Evolutionary conservation across 257 asterid species (phyloP).

Genomic region (Solanum dulcamara): DNA sequence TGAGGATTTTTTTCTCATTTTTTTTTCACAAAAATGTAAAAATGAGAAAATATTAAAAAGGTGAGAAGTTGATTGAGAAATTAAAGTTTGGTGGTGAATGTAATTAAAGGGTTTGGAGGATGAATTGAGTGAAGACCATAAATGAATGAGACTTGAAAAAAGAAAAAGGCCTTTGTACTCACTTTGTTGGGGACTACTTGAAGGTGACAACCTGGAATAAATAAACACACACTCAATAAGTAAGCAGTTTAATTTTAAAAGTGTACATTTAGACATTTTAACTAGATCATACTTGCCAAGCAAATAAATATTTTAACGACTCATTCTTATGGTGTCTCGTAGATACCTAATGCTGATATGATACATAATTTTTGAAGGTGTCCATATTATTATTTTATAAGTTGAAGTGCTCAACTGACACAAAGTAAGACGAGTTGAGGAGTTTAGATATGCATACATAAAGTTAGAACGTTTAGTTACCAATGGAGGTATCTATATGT

Average conservation of each 20-base stretch:
- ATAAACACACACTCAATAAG: background rate
- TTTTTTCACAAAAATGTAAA: background rate
- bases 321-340: background rate
- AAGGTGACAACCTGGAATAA: constrained; percentile 3
- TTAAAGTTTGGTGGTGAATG: constrained; percentile 5
- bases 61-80: constrained; percentile 6
- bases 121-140: constrained; percentile 10
- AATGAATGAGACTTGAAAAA: constrained; percentile 1
- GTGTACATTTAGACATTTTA: background rate
- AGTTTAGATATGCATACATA: background rate
- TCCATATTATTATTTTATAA: background rate
- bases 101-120: background rate
- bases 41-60: background rate
- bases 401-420: background rate
- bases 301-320: background rate
- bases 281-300: background rate
- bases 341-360: background rate
- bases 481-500: no score
- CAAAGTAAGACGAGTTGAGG: background rate
- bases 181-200: constrained; percentile 6
- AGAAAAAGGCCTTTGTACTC: background rate
- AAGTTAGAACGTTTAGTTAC: background rate
- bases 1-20: constrained; percentile 11
- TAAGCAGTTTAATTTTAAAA: background rate
- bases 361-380: background rate